Evolutionary conservation across 495 filamentous ascomycete species (phyloP).

Genomic region (Hypomontagnella monticulosa): DNA sequence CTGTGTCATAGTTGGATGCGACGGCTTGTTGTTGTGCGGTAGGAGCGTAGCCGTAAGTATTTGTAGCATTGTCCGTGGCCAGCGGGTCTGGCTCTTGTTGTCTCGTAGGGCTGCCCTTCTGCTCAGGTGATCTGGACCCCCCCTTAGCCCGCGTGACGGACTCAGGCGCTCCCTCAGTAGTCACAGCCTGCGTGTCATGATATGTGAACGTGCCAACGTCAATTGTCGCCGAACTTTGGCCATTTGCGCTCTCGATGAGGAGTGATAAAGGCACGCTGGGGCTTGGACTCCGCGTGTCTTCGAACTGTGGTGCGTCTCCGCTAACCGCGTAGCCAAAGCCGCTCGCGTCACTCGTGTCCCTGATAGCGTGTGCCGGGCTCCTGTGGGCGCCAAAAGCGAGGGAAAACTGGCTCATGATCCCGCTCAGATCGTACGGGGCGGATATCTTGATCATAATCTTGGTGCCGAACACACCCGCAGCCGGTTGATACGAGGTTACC

Average conservation of each 20-base stretch:
- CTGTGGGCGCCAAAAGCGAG: conserved; percentile 79
- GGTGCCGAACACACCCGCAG: conserved; percentile 71
- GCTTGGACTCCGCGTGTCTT: conserved; percentile 70
- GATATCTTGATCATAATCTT: conserved; percentile 76
- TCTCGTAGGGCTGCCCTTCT: conserved; percentile 51
- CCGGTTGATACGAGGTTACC: conserved; percentile 73
- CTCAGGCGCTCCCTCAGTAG: conserved; percentile 54
- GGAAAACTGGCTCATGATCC: conserved; percentile 67
- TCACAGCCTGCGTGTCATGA: conserved; percentile 48
- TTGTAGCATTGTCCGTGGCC: conserved; percentile 50
- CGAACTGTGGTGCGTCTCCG: conserved; percentile 75
- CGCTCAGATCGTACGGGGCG: conserved; percentile 71
- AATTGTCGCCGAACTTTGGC: conserved; percentile 67
- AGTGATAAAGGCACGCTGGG: conserved; percentile 78
- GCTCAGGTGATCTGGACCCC: conserved; percentile 55
- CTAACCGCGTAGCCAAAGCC: conserved; percentile 76
- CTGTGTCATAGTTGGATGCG: conserved; percentile 47
- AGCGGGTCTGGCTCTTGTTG: conserved; percentile 47
- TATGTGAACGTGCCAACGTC: conserved; percentile 85
- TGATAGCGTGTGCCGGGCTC: conserved; percentile 69
- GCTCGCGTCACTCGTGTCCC: conserved; percentile 66
- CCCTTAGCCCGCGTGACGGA: conserved; percentile 53
- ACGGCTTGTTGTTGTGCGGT: conserved; percentile 53
- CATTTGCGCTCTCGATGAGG: conserved; percentile 72
- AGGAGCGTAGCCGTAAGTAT: conserved; percentile 58